These are phyloP conservation scores for Chalara sp. DNA, from an alignment of 2,329 filamentous ascomycete species.

Conservation along the genomic window DNA sequence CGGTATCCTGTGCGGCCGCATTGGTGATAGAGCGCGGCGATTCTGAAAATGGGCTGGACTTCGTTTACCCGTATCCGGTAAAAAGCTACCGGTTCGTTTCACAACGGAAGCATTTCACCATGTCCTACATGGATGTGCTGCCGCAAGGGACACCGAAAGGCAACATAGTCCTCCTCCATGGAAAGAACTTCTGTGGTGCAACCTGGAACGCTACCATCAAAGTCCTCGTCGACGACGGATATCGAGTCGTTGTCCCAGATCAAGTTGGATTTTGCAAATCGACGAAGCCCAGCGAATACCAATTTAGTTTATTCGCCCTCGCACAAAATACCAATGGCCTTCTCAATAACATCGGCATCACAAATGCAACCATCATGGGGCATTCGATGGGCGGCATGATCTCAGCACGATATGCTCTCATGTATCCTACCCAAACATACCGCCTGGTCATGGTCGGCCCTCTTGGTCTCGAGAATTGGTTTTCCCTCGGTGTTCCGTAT, in stretches of 20 bases:
- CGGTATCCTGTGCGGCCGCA: background rate
- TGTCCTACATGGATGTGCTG: background rate
- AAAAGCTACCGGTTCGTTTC: background rate
- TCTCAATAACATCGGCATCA: slow-evolving; percentile 36
- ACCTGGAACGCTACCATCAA: slow-evolving; percentile 45
- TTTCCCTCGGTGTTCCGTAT: slow-evolving; percentile 36
- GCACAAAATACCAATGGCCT: slow-evolving; percentile 44
- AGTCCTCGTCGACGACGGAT: slow-evolving; percentile 35
- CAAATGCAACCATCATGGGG: slow-evolving; percentile 40
- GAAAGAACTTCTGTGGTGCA: slow-evolving; percentile 49
- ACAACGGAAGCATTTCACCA: background rate
- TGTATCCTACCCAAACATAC: slow-evolving; percentile 38
- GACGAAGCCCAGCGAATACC: slow-evolving; percentile 42
- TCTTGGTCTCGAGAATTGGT: slow-evolving; percentile 48
- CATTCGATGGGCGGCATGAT: slow-evolving; percentile 52
- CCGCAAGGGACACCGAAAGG: background rate
- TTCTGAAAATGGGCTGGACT: background rate
- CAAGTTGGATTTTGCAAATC: slow-evolving; percentile 54
- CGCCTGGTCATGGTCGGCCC: slow-evolving; percentile 44
- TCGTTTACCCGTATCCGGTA: background rate
- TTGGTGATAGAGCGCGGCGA: background rate
- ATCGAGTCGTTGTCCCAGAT: slow-evolving; percentile 46
- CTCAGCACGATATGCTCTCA: slow-evolving; percentile 41
- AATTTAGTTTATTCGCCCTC: slow-evolving; percentile 45
- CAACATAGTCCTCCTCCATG: slow-evolving; percentile 42